Evolutionary conservation across 2,329 filamentous ascomycete species (phyloP), one percentile per base, ranked within the genome.

Genomic region (Exophiala sp.): DNA sequence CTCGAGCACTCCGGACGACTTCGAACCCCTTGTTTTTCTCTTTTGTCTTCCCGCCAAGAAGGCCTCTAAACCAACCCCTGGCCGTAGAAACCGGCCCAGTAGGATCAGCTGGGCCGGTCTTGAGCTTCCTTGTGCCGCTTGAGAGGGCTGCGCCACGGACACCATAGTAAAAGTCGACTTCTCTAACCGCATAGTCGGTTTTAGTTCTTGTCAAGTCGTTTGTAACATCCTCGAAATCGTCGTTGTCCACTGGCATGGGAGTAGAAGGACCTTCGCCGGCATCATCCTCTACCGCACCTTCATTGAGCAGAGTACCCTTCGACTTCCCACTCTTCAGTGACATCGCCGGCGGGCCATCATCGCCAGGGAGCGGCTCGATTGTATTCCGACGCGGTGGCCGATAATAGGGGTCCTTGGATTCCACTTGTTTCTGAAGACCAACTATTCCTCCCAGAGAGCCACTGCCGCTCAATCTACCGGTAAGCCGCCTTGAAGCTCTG

Each of bases 21-120:
- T 97, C 93, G 60, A 98, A 98, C 0, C 93, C 93, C 68, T 97
- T 97, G 58, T 85, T 84, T 68, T 94, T 95, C 58, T 96, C 91
- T 64, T 95, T 96, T 5, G 83, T 88, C 70, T 94, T 95, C 13
- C 85, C 86, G 10, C 83, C 83, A 51, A 95, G 79, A 4, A 95
- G 65, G 45, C 77, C 79, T 60, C 87, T 84, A 66, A 97, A 81
- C 89, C 91, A 98, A 3, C 88, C 88, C 0, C 86, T 85, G 0
- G 93, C 91, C 6, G 87, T 91, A 1, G 88, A 86, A 16, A 95
- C 86, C 0, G 90, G 88, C 0, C 90, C 88, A 30, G 90, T 95
- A 0, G 93, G 93, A 70, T 98, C 91, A 7, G 90, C 89, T 2
- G 93, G 93, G 0, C 93, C 93, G 3, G 93, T 98, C 62, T 93